These are phyloP conservation scores for Ogataea glucozyma DNA, from an alignment of 805 yeast genomes.

Conservation along the genomic window DNA sequence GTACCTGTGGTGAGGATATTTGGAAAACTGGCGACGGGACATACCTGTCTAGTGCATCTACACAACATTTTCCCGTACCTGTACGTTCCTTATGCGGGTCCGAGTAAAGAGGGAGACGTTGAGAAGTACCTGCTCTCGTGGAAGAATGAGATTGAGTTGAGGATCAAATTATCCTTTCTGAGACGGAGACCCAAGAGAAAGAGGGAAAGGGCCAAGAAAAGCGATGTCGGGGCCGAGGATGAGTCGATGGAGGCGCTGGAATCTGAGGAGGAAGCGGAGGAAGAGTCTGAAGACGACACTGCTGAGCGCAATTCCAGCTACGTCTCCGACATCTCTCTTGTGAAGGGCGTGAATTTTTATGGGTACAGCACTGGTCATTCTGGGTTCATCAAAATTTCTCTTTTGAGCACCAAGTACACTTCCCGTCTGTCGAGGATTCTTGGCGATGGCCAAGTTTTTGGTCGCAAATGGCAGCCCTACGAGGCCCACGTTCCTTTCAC, in stretches of 20 bases:
- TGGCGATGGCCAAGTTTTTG: conserved; percentile 44
- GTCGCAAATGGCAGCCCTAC: conserved; percentile 48
- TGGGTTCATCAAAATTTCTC: conserved; percentile 66
- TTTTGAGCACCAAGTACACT: conserved; percentile 62
- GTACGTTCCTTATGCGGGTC: conserved; percentile 60
- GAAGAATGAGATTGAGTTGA: conserved; percentile 45
- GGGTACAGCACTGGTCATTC: conserved; percentile 72
- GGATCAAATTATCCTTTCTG: background rate
- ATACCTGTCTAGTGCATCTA: conserved; percentile 63
- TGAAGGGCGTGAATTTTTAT: conserved; percentile 79
- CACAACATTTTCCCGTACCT: conserved; percentile 87
- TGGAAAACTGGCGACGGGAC: conserved; percentile 67
- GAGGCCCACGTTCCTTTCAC: conserved; percentile 82
- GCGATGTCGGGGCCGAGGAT: background rate
- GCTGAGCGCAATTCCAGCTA: conserved; percentile 34
- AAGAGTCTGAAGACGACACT: conserved; percentile 18
- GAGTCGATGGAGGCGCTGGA: background rate
- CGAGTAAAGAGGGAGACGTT: conserved; percentile 23
- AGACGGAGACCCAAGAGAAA: conserved; percentile 6
- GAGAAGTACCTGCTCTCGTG: conserved; percentile 40
- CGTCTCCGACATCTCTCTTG: conserved; percentile 60
- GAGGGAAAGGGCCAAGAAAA: conserved; percentile 15
- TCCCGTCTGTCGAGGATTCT: conserved; percentile 53
- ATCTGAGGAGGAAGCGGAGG: conserved; percentile 17
- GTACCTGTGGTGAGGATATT: conserved; percentile 80